Evolutionary conservation across 208 protist species (phyloP), one percentile per base, ranked within the genome.

Genomic region (Kentomonas sorsogonicus): DNA sequence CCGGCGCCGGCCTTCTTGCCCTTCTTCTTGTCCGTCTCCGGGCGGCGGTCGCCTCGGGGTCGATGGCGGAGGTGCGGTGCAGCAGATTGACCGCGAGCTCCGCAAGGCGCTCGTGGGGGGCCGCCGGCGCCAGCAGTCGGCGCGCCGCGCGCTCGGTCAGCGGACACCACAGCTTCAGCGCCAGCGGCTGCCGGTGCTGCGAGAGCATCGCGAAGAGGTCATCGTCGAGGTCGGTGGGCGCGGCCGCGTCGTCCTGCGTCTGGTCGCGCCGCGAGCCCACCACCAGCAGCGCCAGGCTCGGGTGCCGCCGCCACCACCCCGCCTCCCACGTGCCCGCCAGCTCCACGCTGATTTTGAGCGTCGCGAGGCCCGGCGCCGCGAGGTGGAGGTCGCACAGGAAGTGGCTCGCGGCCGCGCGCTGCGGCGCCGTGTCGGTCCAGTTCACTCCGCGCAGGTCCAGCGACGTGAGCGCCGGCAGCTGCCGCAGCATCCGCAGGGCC

Each of bases 361-460:
- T 75, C 40, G 60, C 53, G 53, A 91, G 67, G 16, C 60, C 36
- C 22, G 73, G 74, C 5, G 65, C 73, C n/a, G 74, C 73, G 36
- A 89, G 47, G 67, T 91, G 60, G 6, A 94, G 60, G 63, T 91
- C 87, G 25, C 63, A 74, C 23, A 94, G 75, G n/a, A 94, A 74
- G 54, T 73, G 61, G 38, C 62, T 53, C 43, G 62, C 29, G 20
- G 45, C 48, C 23, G 53, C 69, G 4, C 57, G 74, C 33, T 43
- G 27, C 11, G 6, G 50, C 55, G 20, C 22, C 26, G 47, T 33
- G 33, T 51, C 71, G 16, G 20, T 51, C 72, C 81, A 84, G 40
- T 34, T 54, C 27, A 91, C 83, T n/a, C 86, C 80, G 20, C 87
- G 77, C 11, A 94, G 27, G 44, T 94, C 87, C 22, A 94, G 71